These are phyloP conservation scores for Scheffersomyces ergatensis DNA, from an alignment of 805 yeast genomes.

Conservation along the genomic window DNA sequence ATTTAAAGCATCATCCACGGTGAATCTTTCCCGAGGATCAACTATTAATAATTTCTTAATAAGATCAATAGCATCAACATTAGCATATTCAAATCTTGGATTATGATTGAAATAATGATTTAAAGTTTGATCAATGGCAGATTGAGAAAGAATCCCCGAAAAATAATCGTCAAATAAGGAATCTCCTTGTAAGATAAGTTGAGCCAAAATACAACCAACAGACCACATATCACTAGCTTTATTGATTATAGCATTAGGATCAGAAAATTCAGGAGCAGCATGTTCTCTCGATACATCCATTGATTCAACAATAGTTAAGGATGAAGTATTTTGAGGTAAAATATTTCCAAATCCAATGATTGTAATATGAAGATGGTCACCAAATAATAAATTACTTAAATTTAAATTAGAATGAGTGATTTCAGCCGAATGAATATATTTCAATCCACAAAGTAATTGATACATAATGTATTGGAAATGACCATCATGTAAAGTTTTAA, in stretches of 20 bases:
- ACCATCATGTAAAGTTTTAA: slow-evolving; percentile 78
- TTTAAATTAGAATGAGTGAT: slow-evolving; percentile 90
- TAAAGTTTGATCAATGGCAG: neutral
- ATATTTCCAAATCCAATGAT: slow-evolving; percentile 96
- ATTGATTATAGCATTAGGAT: slow-evolving; percentile 85
- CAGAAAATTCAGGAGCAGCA: too few species aligned
- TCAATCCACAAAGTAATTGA: slow-evolving; percentile 85
- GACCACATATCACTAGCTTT: slow-evolving; percentile 97
- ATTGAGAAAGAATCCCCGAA: too few species aligned
- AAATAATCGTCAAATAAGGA: neutral
- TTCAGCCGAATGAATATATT: slow-evolving; percentile 84
- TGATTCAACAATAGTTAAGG: too few species aligned
- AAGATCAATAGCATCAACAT: neutral
- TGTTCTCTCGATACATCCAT: too few species aligned
- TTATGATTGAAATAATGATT: neutral
- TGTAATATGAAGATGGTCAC: slow-evolving; percentile 93
- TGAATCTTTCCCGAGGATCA: neutral
- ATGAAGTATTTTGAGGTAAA: too few species aligned
- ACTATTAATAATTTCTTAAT: neutral
- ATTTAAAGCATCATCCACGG: neutral
- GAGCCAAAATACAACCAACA: slow-evolving; percentile 94
- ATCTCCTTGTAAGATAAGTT: slow-evolving; percentile 69
- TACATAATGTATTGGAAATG: slow-evolving; percentile 93
- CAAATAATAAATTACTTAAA: slow-evolving; percentile 87
- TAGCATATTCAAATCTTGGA: neutral